Evolutionary conservation across 495 filamentous ascomycete species (phyloP).

Genomic region (Aspergillus affinis): DNA sequence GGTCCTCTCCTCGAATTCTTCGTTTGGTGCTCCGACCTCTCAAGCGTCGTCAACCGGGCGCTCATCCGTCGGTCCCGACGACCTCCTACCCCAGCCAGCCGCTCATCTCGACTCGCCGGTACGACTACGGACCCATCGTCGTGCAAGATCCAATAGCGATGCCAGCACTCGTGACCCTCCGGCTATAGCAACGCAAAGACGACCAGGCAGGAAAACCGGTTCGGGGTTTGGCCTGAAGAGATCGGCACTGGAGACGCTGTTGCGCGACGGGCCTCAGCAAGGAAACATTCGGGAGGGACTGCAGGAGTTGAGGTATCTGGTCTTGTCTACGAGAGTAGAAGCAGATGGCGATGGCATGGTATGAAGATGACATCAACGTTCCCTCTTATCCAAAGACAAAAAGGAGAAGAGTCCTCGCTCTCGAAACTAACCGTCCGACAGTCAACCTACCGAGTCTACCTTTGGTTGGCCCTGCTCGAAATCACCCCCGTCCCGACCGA

Average conservation of each 20-base stretch:
- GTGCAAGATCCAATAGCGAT: slow-evolving; percentile 75
- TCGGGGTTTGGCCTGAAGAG: slow-evolving; percentile 57
- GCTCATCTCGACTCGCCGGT: slow-evolving; percentile 24
- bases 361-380: slow-evolving; percentile 3
- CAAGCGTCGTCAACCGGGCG: slow-evolving; percentile 40
- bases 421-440: slow-evolving; percentile 31
- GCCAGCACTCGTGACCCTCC: slow-evolving; percentile 47
- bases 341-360: slow-evolving; percentile 92
- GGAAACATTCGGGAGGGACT: slow-evolving; percentile 66
- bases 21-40: slow-evolving; percentile 7
- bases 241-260: slow-evolving; percentile 60
- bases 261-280: slow-evolving; percentile 71
- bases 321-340: slow-evolving; percentile 76
- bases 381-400: slow-evolving; percentile 17
- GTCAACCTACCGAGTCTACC: slow-evolving; percentile 92
- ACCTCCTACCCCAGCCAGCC: slow-evolving; percentile 13
- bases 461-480: slow-evolving; percentile 91
- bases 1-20: slow-evolving; percentile 39
- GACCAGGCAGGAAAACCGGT: slow-evolving; percentile 53
- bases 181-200: slow-evolving; percentile 42
- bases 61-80: slow-evolving; percentile 25
- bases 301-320: slow-evolving; percentile 70
- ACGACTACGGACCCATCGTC: slow-evolving; percentile 46
- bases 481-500: slow-evolving; percentile 80
- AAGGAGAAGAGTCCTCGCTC: neutral